phyloP scores from a whole-genome alignment of 306 rosid species.

The Nissolia schottii region DNA sequence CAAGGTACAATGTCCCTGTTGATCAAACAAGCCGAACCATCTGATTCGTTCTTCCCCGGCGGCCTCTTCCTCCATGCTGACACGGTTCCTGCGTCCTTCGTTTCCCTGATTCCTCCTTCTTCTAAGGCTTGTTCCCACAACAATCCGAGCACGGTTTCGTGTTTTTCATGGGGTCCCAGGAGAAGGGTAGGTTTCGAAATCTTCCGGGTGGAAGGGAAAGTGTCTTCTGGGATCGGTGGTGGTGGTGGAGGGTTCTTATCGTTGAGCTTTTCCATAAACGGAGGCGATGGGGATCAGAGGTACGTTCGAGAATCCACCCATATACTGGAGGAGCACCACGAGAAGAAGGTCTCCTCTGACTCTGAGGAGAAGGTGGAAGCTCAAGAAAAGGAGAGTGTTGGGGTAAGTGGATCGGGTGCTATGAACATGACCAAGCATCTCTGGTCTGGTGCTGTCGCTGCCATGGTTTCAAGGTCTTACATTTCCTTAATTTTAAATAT shows the following conservation, averaged over 20 bases:
- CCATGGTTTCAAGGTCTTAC: conserved; percentile 92
- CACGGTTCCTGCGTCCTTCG: conserved; percentile 47
- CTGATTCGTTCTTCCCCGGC: conserved; percentile 47
- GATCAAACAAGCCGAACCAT: conserved; percentile 36
- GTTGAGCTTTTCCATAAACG: conserved; percentile 65
- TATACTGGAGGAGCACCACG: conserved; percentile 29
- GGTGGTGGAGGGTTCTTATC: conserved; percentile 50
- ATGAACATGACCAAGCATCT: conserved; percentile 80
- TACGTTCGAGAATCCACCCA: conserved; percentile 46
- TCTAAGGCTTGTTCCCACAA: neutral
- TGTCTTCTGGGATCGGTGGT: neutral
- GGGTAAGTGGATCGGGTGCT: conserved; percentile 48
- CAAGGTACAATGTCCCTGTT: conserved; percentile 39
- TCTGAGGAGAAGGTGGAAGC: conserved; percentile 33
- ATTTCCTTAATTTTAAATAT: neutral
- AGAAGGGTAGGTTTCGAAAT: conserved; percentile 23
- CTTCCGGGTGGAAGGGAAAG: conserved; percentile 11
- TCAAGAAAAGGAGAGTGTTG: conserved; percentile 35
- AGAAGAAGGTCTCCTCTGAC: neutral
- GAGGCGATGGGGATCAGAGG: conserved; percentile 37
- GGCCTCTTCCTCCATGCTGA: conserved; percentile 70
- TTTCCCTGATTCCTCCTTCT: conserved; percentile 31
- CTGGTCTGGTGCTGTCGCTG: conserved; percentile 90
- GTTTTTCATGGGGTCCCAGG: conserved; percentile 14
- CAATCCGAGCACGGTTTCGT: conserved; percentile 24